Percentiles rank a stretch among this genome's conserved stretches.
Conservation (phyloP, 208 protist genomes). For the Leishmania gerbilli region DNA sequence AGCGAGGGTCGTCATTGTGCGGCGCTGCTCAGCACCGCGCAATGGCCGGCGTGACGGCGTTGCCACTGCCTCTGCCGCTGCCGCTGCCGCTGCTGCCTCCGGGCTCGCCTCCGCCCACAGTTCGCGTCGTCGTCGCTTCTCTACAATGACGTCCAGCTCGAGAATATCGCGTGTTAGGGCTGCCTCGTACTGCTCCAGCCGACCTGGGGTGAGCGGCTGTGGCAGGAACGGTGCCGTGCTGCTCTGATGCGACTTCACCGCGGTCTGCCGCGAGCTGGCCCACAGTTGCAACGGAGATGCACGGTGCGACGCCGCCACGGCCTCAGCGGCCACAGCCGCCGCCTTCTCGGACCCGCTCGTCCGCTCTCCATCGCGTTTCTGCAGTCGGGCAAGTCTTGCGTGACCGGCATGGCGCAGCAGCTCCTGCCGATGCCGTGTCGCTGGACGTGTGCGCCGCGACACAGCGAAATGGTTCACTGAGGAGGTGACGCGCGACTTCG, state of each 20-base stretch:
- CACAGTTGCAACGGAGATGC: neutral
- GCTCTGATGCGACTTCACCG: neutral
- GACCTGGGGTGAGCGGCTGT: neutral
- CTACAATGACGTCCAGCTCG: conserved; percentile 21
- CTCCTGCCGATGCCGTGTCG: conserved; percentile 7
- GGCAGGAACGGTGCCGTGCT: neutral
- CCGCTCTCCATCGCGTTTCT: neutral
- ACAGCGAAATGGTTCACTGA: conserved; percentile 26
- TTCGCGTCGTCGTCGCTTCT: conserved; percentile 23
- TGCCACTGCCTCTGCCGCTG: neutral
- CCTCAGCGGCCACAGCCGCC: conserved; percentile 12
- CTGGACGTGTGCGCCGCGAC: conserved; percentile 8
- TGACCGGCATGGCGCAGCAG: conserved; percentile 8
- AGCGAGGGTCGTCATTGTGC: neutral
- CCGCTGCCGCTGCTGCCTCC: conserved; percentile 7
- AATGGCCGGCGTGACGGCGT: conserved; percentile 9
- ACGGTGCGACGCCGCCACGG: conserved; percentile 17
- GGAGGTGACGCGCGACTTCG: conserved; percentile 18
- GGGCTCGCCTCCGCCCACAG: conserved; percentile 24
- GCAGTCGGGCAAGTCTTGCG: neutral
- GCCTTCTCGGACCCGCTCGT: conserved; percentile 14
- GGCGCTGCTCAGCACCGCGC: neutral
- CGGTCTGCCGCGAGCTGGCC: no score
- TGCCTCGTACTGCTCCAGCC: conserved; percentile 23
- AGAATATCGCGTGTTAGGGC: conserved; percentile 19